Evolutionary conservation across 2,329 filamentous ascomycete species (phyloP).

Genomic region (Cercospora sojina): DNA sequence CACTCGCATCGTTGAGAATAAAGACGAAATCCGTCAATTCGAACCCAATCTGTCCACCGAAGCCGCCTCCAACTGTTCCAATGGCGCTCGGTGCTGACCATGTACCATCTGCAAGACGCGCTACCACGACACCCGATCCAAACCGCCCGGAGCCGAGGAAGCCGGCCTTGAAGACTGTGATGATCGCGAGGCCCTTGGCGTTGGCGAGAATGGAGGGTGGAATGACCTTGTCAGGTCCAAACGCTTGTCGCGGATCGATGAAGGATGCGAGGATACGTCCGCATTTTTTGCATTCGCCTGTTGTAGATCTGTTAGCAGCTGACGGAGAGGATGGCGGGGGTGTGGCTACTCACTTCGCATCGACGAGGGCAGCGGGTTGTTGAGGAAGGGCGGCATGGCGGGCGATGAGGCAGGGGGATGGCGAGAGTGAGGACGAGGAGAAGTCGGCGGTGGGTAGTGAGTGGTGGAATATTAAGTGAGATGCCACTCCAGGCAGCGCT

Average conservation of each 20-base stretch:
- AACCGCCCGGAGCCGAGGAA: slow-evolving; percentile 81
- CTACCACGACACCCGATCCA: slow-evolving; percentile 78
- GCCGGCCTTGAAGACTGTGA: slow-evolving; percentile 83
- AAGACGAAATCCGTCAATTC: slow-evolving; percentile 95
- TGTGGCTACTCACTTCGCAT: slow-evolving; percentile 49
- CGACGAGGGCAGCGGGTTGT: slow-evolving; percentile 55
- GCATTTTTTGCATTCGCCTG: slow-evolving; percentile 97
- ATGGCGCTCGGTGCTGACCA: slow-evolving; percentile 85
- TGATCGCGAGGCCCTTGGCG: slow-evolving; percentile 86
- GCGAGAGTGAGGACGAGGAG: background rate
- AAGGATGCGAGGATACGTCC: slow-evolving; percentile 94
- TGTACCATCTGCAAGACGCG: slow-evolving; percentile 70
- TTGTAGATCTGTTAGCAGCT: background rate
- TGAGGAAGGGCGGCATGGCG: slow-evolving; percentile 49
- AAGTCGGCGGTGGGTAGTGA: background rate
- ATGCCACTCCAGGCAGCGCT: background rate
- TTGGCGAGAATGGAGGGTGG: slow-evolving; percentile 84
- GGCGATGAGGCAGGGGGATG: slow-evolving; percentile 4
- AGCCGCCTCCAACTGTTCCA: slow-evolving; percentile 75
- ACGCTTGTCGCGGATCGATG: slow-evolving; percentile 86
- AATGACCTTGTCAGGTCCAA: slow-evolving; percentile 96
- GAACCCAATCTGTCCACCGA: slow-evolving; percentile 83
- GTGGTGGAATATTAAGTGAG: background rate
- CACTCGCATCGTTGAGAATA: slow-evolving; percentile 87
- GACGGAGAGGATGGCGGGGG: background rate